phyloP scores from a whole-genome alignment of 176 grass and related monocot species.

The Luzula sylvatica region DNA sequence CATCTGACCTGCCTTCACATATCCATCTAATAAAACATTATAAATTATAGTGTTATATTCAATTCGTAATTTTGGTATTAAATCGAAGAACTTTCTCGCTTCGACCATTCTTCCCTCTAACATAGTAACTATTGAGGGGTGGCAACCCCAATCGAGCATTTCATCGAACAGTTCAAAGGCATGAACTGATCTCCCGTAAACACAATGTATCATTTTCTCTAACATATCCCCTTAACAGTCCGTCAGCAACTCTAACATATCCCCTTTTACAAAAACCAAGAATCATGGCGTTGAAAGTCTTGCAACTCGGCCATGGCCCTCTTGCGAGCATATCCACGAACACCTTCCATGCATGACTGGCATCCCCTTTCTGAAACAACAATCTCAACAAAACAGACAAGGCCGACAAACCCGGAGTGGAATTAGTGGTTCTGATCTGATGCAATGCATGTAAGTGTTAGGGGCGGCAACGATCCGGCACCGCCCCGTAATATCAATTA shows the following conservation, averaged over 20 bases:
- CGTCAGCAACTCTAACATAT: slow-evolving; percentile 14
- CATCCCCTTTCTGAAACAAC: slow-evolving; percentile 42
- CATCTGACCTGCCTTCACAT: slow-evolving; percentile 62
- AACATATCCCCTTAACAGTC: slow-evolving; percentile 50
- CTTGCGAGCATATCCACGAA: slow-evolving; percentile 65
- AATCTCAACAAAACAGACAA: slow-evolving; percentile 41
- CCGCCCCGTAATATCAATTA: too few species aligned
- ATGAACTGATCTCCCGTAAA: slow-evolving; percentile 30
- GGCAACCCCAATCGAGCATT: slow-evolving; percentile 32
- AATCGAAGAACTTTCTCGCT: slow-evolving; percentile 54
- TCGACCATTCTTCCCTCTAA: slow-evolving; percentile 51
- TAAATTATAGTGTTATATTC: slow-evolving; percentile 59
- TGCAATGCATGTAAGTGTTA: slow-evolving; percentile 29
- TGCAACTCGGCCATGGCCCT: slow-evolving; percentile 36
- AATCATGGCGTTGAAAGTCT: slow-evolving; percentile 72
- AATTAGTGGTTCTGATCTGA: slow-evolving; percentile 19
- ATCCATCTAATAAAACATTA: slow-evolving; percentile 82
- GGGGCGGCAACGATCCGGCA: too few species aligned
- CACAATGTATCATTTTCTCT: slow-evolving; percentile 35
- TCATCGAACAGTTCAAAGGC: slow-evolving; percentile 64
- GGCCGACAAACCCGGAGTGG: slow-evolving; percentile 37
- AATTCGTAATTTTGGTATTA: slow-evolving; percentile 35
- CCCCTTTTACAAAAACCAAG: slow-evolving; percentile 65
- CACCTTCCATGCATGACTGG: slow-evolving; percentile 56
- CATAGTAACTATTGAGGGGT: slow-evolving; percentile 42